Base-by-base conservation (phyloP, 2,329 filamentous ascomycete species). In the Penicillium sp. region DNA sequence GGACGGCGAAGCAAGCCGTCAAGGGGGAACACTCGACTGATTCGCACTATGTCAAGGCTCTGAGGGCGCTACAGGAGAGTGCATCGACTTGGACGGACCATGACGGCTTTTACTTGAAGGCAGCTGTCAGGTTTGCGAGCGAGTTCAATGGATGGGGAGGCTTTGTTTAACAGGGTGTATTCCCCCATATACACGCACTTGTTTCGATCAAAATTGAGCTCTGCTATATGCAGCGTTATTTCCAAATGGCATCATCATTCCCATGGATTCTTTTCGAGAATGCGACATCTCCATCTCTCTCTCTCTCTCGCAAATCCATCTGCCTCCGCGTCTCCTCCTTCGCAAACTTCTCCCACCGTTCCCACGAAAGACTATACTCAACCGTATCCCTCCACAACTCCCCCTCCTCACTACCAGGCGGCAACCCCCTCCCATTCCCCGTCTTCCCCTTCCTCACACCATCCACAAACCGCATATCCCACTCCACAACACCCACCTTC, bases 11-110 rank as follows among this genome's bases (percentile, higher is more conserved):
- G 54, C 84, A 87, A 75, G 91, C 90, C 2, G 71, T 96, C 17
- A 86, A 85, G 55, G 88, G 89, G 10, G 75, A 84, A 54, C 87
- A 87, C 77, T 81, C 86, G 10, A 86, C 84, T 1, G 92, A 98
- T 77, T 84, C 90, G 17, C 90, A 96, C 76, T 97, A 88, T 71
- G 88, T 98, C 35, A 96, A 97, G 88, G 90, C 84, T 15, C 79
- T 93, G 54, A 85, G 91, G 45, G 86, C 90, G 2, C 61, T 72
- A 45, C 69, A 61, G 39, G 70, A 72, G 41, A 58, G 68, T 17
- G 72, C 74, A 7, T 63, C 65, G 17, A 78, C 78, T 0, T 82
- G 80, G 80, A 73, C 74, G 1, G 79, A 80, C 60, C 67, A 74
- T 3, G 77, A 82, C 5, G 61, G 69, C 15, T 81, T 78, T 55